Percentiles rank a stretch among this genome's conserved stretches.
Conservation (phyloP, 2,329 filamentous ascomycete genomes). For the Talaromyces sp. region DNA sequence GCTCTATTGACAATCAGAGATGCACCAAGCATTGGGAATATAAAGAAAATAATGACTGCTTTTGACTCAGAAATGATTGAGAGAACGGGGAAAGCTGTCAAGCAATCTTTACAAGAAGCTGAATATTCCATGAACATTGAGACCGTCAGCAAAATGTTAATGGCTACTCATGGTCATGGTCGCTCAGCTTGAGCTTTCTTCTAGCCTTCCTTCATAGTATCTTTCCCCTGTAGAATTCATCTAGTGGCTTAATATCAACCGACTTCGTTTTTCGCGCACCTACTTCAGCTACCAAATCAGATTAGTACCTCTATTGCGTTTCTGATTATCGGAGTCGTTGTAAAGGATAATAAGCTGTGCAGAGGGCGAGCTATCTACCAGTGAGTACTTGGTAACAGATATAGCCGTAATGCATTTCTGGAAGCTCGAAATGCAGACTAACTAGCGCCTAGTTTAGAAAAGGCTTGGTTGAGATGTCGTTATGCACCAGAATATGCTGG, state of each 20-base stretch:
- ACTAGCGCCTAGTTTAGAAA: neutral
- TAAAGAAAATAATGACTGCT: neutral
- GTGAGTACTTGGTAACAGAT: no score
- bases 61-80: slow-evolving; percentile 13
- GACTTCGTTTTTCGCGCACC: no score
- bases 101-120: slow-evolving; percentile 12
- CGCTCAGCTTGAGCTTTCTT: neutral
- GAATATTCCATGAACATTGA: slow-evolving; percentile 10
- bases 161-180: slow-evolving; percentile 9
- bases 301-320: no score
- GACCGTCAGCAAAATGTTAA: slow-evolving; percentile 11
- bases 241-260: no score
- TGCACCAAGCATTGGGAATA: neutral
- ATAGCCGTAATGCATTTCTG: neutral
- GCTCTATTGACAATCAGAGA: neutral
- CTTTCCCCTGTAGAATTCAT: no score
- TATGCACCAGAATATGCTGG: neutral
- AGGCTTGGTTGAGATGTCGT: neutral
- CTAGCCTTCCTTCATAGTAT: no score
- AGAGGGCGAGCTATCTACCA: no score
- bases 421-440: no score
- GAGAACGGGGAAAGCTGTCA: slow-evolving; percentile 9
- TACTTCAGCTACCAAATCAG: no score
- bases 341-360: no score
- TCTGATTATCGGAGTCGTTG: no score